Evolutionary conservation across 345 rosid genomes (phyloP), one percentile per base, ranked within the genome.

Genomic region (Heritiera fomes): DNA sequence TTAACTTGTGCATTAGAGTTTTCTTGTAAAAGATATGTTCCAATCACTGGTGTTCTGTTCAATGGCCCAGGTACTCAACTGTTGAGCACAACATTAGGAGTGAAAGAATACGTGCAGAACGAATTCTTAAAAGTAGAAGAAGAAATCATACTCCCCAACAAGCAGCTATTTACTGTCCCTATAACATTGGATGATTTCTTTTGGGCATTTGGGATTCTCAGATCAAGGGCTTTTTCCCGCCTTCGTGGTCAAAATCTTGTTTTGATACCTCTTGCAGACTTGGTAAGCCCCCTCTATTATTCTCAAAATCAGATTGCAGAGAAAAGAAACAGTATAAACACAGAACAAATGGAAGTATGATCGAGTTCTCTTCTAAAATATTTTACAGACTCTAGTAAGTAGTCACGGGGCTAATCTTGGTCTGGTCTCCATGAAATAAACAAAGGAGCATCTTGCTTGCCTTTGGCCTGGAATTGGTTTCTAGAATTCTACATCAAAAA

Each of bases 121-220:
- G 95, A 93, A 78, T 93, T 87, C 83, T 55, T 60, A 10, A 90
- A 90, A 80, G 87, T 91, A 38, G 84, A 93, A 73, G 86, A 91
- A 81, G 97, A 95, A 63, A 82, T 93, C 53, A 70, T 93, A 70
- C 53, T 74, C 52, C 91, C 98, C 34, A 79, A 90, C 80, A 84
- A 86, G 83, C 75, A 84, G 76, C 84, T 95, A 28, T 93, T 95
- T 85, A 90, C 98, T 52, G 82, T 87, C n/a, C 75, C 85, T 73
- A 83, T 92, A 73, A 87, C 97, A 40, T 79, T 80, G 23, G 90
- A 90, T 71, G 95, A 91, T 82, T 92, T 95, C 84, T 78, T 84
- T 4, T 92, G 99, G 99, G 99, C 98, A 8, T 92, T 91, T 78
- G 97, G 97, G 78, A 89, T 93, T 78, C 98, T 95, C 53, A 87